A percentile compares a stretch with the other conserved stretches of the same genome.
These are phyloP conservation scores for Russula sp. DNA, from an alignment of 768 basidiomycete species.

Conservation along the genomic window DNA sequence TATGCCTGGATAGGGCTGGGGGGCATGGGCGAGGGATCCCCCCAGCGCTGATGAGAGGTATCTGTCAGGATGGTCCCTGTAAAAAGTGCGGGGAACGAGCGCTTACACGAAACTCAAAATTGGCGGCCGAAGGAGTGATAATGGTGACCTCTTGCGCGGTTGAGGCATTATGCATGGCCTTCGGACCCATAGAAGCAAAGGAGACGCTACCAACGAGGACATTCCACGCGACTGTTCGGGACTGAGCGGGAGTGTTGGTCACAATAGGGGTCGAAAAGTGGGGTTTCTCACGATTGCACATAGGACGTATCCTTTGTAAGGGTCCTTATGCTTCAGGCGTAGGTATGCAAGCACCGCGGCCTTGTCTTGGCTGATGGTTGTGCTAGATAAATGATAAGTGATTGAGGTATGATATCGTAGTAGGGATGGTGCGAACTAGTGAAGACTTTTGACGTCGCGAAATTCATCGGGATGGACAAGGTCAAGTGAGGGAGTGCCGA, in stretches of 20 bases:
- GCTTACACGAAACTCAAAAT: conserved; percentile 36
- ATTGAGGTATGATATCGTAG: neutral
- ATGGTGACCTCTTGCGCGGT: conserved; percentile 80
- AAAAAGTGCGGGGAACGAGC: conserved; percentile 40
- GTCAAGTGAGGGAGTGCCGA: conserved; percentile 62
- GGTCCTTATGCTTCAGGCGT: conserved; percentile 74
- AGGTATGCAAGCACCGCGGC: conserved; percentile 75
- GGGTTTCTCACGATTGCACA: conserved; percentile 59
- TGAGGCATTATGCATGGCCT: conserved; percentile 73
- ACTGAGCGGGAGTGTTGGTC: conserved; percentile 29
- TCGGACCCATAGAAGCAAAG: conserved; percentile 66
- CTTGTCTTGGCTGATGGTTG: conserved; percentile 73
- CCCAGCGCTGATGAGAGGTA: conserved; percentile 48
- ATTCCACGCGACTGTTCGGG: conserved; percentile 65
- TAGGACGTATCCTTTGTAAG: conserved; percentile 66
- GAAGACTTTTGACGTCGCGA: conserved; percentile 54
- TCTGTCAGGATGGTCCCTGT: conserved; percentile 35
- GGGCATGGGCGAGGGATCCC: conserved; percentile 60
- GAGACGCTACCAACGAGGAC: conserved; percentile 75
- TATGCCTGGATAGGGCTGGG: conserved; percentile 31
- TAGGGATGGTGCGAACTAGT: conserved; percentile 46
- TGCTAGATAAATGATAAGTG: conserved; percentile 35
- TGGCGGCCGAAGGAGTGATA: conserved; percentile 47
- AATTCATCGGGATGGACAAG: conserved; percentile 82
- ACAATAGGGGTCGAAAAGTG: neutral